Conservation (phyloP, 208 protist species). For the Angomonas desouzai region DNA sequence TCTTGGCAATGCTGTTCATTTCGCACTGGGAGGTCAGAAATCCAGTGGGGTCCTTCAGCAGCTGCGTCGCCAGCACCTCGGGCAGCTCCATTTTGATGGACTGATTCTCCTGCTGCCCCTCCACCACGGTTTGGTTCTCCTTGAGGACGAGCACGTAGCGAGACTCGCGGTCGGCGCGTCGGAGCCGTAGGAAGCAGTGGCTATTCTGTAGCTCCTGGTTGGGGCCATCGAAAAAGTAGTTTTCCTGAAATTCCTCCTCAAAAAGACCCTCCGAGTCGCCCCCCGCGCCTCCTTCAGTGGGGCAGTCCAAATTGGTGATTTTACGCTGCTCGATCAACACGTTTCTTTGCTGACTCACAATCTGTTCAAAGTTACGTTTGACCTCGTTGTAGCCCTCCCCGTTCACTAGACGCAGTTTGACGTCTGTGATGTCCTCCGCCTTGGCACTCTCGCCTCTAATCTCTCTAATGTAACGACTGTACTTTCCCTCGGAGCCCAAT, state of each 20-base stretch:
- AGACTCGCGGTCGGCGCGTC: slow-evolving; percentile 23
- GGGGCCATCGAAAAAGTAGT: slow-evolving; percentile 73
- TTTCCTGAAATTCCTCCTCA: slow-evolving; percentile 46
- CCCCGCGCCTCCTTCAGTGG: slow-evolving; percentile 13
- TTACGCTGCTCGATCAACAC: not conserved
- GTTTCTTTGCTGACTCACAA: not conserved
- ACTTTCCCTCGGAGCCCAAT: slow-evolving; percentile 63
- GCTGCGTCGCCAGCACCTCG: slow-evolving; percentile 34
- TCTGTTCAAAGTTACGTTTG: slow-evolving; percentile 32
- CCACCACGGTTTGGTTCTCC: slow-evolving; percentile 37
- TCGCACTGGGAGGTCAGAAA: slow-evolving; percentile 43
- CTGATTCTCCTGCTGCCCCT: slow-evolving; percentile 33
- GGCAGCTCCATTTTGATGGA: slow-evolving; percentile 38
- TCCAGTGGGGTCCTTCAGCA: slow-evolving; percentile 44
- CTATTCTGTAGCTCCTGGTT: slow-evolving; percentile 28
- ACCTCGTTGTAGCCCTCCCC: slow-evolving; percentile 59
- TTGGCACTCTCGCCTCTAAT: slow-evolving; percentile 20
- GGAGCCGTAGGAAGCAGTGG: slow-evolving; percentile 52
- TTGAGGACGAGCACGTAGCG: slow-evolving; percentile 58
- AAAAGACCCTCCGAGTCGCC: slow-evolving; percentile 12
- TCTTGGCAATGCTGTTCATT: slow-evolving; percentile 38
- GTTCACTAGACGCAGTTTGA: slow-evolving; percentile 53
- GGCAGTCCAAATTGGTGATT: slow-evolving; percentile 9
- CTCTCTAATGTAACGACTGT: slow-evolving; percentile 46
- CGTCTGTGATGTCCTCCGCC: slow-evolving; percentile 31